Evolutionary conservation across 2,329 filamentous ascomycete genomes (phyloP), one percentile per base, ranked within the genome.

Genomic region (Fusarium tuaranense): DNA sequence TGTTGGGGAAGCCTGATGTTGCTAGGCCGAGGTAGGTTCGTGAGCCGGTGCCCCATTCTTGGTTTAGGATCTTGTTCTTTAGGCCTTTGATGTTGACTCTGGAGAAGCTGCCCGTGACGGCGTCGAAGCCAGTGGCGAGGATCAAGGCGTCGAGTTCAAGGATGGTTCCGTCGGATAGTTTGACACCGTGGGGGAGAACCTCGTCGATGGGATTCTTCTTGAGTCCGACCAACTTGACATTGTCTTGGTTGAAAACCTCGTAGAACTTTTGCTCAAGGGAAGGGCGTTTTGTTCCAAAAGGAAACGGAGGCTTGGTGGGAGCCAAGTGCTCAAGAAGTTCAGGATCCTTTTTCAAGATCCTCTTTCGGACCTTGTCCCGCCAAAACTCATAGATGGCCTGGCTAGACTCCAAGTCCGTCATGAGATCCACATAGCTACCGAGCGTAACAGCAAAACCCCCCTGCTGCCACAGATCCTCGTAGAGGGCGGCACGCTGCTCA

Each of bases 121-220:
- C 57, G 55, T 75, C 73, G 7, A 74, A 75, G 1, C 73, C 73
- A 1, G 73, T 75, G 7, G 71, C 73, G 14, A 67, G 59, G 2
- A 75, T 60, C 0, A 75, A 18, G 2, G 62, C 60, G 3, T 75
- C 72, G n/a, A 58, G 30, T 7, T 67, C 59, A 12, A 36, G 41
- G 3, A 67, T 10, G 0, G 63, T 67, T 3, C 67, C 65, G 16
- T 72, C 66, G 1, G 7, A 20, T 16, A 30, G 57, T 18, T 30
- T 12, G 2, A 73, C 62, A 5, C 44, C 63, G 6, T 38, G 22
- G 1, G 44, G 16, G 1, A 39, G 16, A 18, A 67, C 5, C 5
- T 63, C 61, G 2, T n/a, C 57, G 8, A 75, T 44, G 0, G 66
- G 65, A 1, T 68, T 72, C 6, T 74, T 74, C 5, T 74, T 74